Percentiles rank a stretch among this genome's conserved stretches.
Conservation (phyloP, 169 alveolate genomes). For the Prorocentrum cordatum region DNA sequence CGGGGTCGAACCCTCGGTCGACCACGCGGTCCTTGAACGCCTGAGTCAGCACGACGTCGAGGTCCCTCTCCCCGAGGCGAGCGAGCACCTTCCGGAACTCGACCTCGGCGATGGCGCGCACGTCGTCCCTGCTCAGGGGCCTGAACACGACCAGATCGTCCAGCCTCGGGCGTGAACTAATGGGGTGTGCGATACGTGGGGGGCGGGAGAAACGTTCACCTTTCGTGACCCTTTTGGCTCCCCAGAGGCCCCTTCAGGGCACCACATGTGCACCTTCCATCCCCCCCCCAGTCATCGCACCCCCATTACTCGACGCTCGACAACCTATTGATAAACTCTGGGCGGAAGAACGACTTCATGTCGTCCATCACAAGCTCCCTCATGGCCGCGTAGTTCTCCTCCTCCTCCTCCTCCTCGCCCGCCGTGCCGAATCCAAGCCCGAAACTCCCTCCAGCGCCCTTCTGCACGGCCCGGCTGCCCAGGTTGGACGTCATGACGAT, state of each 20-base stretch:
- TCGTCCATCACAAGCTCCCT: not conserved
- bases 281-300: too few relatives aligned
- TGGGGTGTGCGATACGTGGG: constrained; percentile 45
- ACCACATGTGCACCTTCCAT: too few relatives aligned
- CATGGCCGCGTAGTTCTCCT: not conserved
- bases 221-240: too few relatives aligned
- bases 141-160: constrained; percentile 82
- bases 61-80: not conserved
- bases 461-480: constrained; percentile 76
- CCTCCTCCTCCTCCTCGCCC: not conserved
- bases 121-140: constrained; percentile 72
- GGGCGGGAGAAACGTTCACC: not conserved
- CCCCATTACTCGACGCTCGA: too few relatives aligned
- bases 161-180: constrained; percentile 77
- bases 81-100: not conserved
- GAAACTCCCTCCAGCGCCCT: not conserved
- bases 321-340: not conserved
- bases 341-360: not conserved
- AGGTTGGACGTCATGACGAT: constrained; percentile 82
- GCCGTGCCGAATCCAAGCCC: not conserved
- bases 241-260: too few relatives aligned
- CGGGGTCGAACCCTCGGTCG: constrained; percentile 22
- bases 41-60: not conserved
- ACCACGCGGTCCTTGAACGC: not conserved
- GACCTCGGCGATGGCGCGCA: not conserved